Base-by-base conservation (phyloP, 345 rosid genomes). In the Cochlearia excelsa region DNA sequence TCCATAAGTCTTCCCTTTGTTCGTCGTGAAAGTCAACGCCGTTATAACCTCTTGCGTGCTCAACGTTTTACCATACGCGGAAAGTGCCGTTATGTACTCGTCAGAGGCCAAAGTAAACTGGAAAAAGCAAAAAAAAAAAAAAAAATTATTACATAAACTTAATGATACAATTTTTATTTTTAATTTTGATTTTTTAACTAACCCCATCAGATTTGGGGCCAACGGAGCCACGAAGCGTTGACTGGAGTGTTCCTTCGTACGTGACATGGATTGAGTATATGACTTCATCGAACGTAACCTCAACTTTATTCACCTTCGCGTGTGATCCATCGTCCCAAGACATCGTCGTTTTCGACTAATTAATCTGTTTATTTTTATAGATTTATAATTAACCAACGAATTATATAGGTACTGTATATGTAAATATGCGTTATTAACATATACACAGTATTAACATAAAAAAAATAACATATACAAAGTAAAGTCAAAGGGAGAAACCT, bases 321-420 rank as follows among this genome's bases (percentile, higher is more conserved):
- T 69, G 74, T 9, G 33, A 9, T 29, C 74, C 74, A 50, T 69
- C 74, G 64, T 69, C 74, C 74, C 74, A 69, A 31, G 68, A 62
- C 74, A 61, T 69, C 5, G 7, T 31, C 7, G 38, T 53, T 58
- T 67, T n/a, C n/a, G n/a, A n/a, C n/a, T n/a, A n/a, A n/a, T n/a
- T n/a, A n/a, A n/a, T n/a, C n/a, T n/a, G n/a, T n/a, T n/a, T n/a
- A n/a, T n/a, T n/a, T n/a, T n/a, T n/a, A n/a, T n/a, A n/a, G n/a
- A n/a, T n/a, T n/a, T n/a, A n/a, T n/a, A n/a, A n/a, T n/a, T n/a
- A n/a, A n/a, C n/a, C n/a, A n/a, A n/a, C n/a, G n/a, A n/a, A n/a
- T n/a, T n/a, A n/a, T n/a, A n/a, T n/a, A n/a, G n/a, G n/a, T n/a
- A n/a, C n/a, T n/a, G n/a, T n/a, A n/a, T n/a, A n/a, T n/a, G n/a